phyloP scores from a whole-genome alignment of 129 eudicot genomes.

The Arctium minus region DNA sequence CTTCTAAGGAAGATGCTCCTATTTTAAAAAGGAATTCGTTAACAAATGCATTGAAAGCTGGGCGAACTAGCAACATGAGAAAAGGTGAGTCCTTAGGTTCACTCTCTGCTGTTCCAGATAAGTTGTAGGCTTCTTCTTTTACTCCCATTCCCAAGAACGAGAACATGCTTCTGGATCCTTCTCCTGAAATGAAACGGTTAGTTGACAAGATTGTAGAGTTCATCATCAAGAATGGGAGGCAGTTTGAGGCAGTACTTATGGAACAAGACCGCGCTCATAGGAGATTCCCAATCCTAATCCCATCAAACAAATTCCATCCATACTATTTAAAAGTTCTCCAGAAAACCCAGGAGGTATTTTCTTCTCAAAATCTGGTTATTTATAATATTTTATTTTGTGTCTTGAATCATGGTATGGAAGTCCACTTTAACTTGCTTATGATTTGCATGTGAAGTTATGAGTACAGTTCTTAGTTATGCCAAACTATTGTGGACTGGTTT shows the following conservation, averaged over 20 bases:
- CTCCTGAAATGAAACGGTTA: constrained; percentile 66
- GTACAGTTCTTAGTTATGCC: constrained; percentile 4
- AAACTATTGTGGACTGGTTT: not conserved
- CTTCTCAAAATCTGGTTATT: constrained; percentile 10
- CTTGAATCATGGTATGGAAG: not conserved
- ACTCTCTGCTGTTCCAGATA: constrained; percentile 35
- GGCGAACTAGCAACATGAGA: constrained; percentile 27
- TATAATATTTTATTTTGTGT: not conserved
- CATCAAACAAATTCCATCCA: constrained; percentile 76
- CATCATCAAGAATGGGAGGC: constrained; percentile 73
- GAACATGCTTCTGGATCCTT: constrained; percentile 67
- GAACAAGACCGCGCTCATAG: constrained; percentile 88
- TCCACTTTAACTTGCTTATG: not conserved
- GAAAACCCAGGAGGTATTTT: constrained; percentile 69
- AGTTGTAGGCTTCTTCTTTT: constrained; percentile 37
- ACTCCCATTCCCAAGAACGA: constrained; percentile 42
- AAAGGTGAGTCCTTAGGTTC: constrained; percentile 41
- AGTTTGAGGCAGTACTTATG: constrained; percentile 80
- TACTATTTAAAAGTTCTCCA: constrained; percentile 73
- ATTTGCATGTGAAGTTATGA: not conserved
- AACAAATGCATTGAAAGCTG: constrained; percentile 37
- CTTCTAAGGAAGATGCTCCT: constrained; percentile 48
- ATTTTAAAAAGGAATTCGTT: constrained; percentile 40
- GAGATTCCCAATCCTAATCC: constrained; percentile 76
- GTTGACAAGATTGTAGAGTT: constrained; percentile 84